Percentiles rank a stretch among this genome's conserved stretches.
phyloP scores from a whole-genome alignment of 805 yeast species.

The Cyberlindnera sargentensis region DNA sequence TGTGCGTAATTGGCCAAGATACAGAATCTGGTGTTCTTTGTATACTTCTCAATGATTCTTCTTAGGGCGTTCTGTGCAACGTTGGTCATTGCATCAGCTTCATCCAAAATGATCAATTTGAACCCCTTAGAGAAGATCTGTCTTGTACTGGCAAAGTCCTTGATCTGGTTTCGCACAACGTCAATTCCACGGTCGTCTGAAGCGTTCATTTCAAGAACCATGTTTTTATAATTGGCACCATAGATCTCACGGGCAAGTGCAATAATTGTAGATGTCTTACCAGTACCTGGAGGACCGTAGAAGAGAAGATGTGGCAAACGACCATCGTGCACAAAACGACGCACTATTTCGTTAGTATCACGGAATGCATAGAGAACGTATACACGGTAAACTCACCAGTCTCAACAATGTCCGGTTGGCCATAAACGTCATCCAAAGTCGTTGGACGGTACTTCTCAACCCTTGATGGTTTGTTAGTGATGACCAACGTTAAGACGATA shows the following conservation, averaged over 20 bases:
- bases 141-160: constrained; percentile 91
- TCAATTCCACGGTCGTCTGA: constrained; percentile 97
- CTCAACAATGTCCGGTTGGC: constrained; percentile 79
- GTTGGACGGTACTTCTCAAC: constrained; percentile 94
- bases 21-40: constrained; percentile 92
- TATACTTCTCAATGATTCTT: constrained; percentile 79
- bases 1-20: constrained; percentile 94
- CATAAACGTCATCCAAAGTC: constrained; percentile 79
- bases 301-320: constrained; percentile 86
- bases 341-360: constrained; percentile 30
- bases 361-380: background rate
- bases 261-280: constrained; percentile 82
- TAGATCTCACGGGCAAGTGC: constrained; percentile 85
- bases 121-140: constrained; percentile 85
- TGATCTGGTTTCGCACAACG: constrained; percentile 95
- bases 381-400: constrained; percentile 34
- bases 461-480: constrained; percentile 32
- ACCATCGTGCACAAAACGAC: constrained; percentile 77
- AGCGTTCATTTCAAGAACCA: constrained; percentile 94
- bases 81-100: constrained; percentile 91
- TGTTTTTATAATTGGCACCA: constrained; percentile 74
- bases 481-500: background rate
- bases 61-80: constrained; percentile 81
- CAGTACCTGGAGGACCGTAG: constrained; percentile 95
- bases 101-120: constrained; percentile 88